A percentile compares a stretch with the other conserved stretches of the same genome.
Evolutionary conservation across 331 rosid genomes (phyloP).

Genomic region (Acacia concinna): DNA sequence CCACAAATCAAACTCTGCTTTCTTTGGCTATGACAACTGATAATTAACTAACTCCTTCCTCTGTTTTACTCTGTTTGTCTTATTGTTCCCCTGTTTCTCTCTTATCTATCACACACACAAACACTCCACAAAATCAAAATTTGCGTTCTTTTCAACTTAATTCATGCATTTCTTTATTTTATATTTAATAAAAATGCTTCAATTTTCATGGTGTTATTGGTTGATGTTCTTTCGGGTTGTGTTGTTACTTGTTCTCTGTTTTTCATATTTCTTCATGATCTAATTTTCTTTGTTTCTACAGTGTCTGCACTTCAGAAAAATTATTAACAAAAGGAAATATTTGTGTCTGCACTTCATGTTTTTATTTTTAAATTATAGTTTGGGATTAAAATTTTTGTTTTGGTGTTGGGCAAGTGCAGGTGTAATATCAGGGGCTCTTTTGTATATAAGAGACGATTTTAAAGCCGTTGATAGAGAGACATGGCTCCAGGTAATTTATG

Average conservation of each 20-base stretch:
- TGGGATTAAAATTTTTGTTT: background rate
- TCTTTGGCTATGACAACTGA: conserved; percentile 66
- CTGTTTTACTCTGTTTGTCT: no score
- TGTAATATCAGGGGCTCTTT: conserved; percentile 68
- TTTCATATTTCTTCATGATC: background rate
- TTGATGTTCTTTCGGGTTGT: background rate
- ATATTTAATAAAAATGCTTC: background rate
- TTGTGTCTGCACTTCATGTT: background rate
- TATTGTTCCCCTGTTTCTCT: no score
- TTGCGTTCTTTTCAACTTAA: background rate
- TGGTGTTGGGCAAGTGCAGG: conserved; percentile 43
- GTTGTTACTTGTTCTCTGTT: background rate
- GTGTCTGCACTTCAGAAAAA: background rate
- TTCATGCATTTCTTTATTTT: background rate
- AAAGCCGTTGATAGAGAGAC: conserved; percentile 45
- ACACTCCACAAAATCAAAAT: background rate
- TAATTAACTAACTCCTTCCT: background rate
- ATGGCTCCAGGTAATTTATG: conserved; percentile 53
- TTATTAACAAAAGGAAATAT: background rate
- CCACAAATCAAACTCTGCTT: background rate
- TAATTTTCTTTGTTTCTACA: background rate
- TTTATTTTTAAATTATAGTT: background rate
- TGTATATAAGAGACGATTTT: conserved; percentile 62
- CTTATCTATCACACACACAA: background rate
- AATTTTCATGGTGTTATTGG: background rate